phyloP scores from a whole-genome alignment of 179 eudicot species.

The Nepenthes alata region DNA sequence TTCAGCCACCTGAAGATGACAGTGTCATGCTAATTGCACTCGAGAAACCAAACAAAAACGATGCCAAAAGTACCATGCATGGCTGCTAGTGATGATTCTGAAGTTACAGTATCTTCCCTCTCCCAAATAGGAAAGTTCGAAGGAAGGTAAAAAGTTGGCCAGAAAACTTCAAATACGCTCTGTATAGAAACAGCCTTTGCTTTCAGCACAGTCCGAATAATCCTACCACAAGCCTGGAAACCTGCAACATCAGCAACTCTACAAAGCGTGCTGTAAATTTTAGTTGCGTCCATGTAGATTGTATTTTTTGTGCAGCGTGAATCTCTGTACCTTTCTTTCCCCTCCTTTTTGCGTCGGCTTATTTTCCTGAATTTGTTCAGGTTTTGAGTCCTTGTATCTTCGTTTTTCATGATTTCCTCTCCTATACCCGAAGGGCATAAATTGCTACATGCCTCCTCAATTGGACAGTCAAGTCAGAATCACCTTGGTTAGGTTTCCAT shows the following conservation, averaged over 20 bases:
- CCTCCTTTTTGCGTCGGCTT: too few species aligned
- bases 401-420: too few species aligned
- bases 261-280: neutral
- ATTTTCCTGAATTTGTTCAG: too few species aligned
- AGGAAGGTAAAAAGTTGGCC: slow-evolving; percentile 22
- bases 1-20: slow-evolving; percentile 26
- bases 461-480: too few species aligned
- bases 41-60: slow-evolving; percentile 15
- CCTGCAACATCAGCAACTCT: neutral
- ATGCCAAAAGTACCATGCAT: neutral
- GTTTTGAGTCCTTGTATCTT: too few species aligned
- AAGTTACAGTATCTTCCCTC: slow-evolving; percentile 23
- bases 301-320: slow-evolving; percentile 9
- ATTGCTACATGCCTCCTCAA: too few species aligned
- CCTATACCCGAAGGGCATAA: too few species aligned
- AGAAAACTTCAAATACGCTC: neutral
- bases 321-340: neutral
- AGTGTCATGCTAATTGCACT: slow-evolving; percentile 31
- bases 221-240: too few species aligned
- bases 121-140: slow-evolving; percentile 29
- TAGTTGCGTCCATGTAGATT: neutral
- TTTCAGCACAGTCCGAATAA: too few species aligned
- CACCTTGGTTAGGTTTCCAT: too few species aligned
- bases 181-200: too few species aligned
- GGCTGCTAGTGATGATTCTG: slow-evolving; percentile 17